Evolutionary conservation across 2,329 filamentous ascomycete species (phyloP).

Genomic region (Leptographium galeiforme): DNA sequence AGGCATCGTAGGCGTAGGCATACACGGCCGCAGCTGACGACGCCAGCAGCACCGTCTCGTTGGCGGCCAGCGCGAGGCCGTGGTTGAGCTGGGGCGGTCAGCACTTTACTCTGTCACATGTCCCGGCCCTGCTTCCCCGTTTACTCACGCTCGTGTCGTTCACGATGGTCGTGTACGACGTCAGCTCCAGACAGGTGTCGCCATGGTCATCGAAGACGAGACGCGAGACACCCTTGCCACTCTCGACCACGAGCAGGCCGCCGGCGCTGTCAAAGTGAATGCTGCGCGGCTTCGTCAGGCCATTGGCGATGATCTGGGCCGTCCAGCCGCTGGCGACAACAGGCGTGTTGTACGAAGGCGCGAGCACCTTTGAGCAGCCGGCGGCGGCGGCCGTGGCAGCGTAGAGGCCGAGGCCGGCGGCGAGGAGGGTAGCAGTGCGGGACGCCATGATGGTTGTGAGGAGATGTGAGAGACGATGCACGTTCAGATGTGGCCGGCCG

Average conservation of each 20-base stretch:
- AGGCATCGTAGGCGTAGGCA: conserved; percentile 51
- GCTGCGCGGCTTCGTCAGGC: conserved; percentile 25
- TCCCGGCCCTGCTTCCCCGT: neutral
- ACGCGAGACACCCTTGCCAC: conserved; percentile 27
- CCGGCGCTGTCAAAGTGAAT: conserved; percentile 32
- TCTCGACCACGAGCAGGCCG: conserved; percentile 31
- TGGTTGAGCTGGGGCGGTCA: conserved; percentile 34
- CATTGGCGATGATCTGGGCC: conserved; percentile 19
- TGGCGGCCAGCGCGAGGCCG: conserved; percentile 37
- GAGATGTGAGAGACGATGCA: neutral
- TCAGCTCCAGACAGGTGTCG: conserved; percentile 25
- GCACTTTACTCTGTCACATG: neutral
- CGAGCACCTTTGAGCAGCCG: conserved; percentile 22
- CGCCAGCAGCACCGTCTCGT: conserved; percentile 40
- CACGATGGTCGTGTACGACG: conserved; percentile 22
- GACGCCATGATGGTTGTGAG: neutral
- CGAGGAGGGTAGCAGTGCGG: conserved; percentile 4
- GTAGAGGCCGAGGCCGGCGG: conserved; percentile 7
- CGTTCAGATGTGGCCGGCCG: too few relatives aligned
- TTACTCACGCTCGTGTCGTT: conserved; percentile 21
- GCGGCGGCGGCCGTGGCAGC: conserved; percentile 7
- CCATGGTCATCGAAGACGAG: conserved; percentile 27
- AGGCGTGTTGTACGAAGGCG: conserved; percentile 17
- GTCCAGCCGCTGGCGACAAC: conserved; percentile 20
- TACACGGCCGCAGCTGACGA: conserved; percentile 47